phyloP scores from a whole-genome alignment of 2,329 filamentous ascomycete genomes.

The Botrytis elliptica region DNA sequence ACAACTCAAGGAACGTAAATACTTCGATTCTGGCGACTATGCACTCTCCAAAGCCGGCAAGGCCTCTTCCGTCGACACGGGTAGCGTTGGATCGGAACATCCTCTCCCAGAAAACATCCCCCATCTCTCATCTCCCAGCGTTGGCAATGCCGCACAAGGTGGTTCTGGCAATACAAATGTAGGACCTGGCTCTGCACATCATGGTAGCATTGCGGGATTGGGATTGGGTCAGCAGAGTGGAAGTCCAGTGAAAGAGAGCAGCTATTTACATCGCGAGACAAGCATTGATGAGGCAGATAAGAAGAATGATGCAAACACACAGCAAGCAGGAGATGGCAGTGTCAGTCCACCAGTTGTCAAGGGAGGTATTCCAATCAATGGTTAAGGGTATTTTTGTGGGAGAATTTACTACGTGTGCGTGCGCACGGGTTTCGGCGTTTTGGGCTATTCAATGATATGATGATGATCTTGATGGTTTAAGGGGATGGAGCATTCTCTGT shows the following conservation, averaged over 20 bases:
- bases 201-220: constrained; percentile 43
- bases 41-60: constrained; percentile 97
- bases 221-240: constrained; percentile 55
- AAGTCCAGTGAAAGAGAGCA: constrained; percentile 88
- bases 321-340: constrained; percentile 34
- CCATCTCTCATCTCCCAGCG: constrained; percentile 69
- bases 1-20: constrained; percentile 98
- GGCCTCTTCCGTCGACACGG: constrained; percentile 88
- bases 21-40: constrained; percentile 96
- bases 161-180: constrained; percentile 46
- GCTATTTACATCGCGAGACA: constrained; percentile 79
- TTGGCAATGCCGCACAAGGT: constrained; percentile 42
- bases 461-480: constrained; percentile 17
- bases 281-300: constrained; percentile 61
- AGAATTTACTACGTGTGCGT: constrained; percentile 18
- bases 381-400: constrained; percentile 43
- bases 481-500: constrained; percentile 21
- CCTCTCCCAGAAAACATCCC: constrained; percentile 94
- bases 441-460: constrained; percentile 19
- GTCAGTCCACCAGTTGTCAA: constrained; percentile 46
- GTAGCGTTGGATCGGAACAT: constrained; percentile 90
- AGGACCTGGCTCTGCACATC: constrained; percentile 21
- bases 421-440: constrained; percentile 20
- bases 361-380: constrained; percentile 63
- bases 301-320: constrained; percentile 39